phyloP scores from a whole-genome alignment of 2,329 filamentous ascomycete species.

The Calonectria pseudoreteaudii region DNA sequence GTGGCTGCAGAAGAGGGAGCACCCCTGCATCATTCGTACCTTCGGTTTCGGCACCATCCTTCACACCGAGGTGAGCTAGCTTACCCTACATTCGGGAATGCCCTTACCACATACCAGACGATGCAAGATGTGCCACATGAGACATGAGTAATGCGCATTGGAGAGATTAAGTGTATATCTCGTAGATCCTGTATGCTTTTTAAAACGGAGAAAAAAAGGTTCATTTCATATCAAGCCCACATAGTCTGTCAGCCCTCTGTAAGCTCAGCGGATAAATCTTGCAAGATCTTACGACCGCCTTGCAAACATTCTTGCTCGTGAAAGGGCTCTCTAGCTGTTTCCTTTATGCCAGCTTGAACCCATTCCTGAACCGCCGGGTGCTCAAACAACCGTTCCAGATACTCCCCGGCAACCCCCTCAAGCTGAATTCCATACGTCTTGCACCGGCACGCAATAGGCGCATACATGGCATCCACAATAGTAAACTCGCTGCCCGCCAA shows the following conservation, averaged over 20 bases:
- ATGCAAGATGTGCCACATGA: neutral
- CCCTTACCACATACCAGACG: neutral
- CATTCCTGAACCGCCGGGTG: slow-evolving; percentile 52
- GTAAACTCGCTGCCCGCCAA: slow-evolving; percentile 53
- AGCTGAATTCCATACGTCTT: slow-evolving; percentile 53
- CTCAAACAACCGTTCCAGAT: slow-evolving; percentile 48
- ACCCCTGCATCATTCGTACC: slow-evolving; percentile 8
- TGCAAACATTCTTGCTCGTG: slow-evolving; percentile 51
- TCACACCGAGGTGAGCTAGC: neutral
- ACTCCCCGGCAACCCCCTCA: slow-evolving; percentile 45
- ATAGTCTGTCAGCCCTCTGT: neutral
- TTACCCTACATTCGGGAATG: slow-evolving; percentile 12
- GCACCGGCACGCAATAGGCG: slow-evolving; percentile 53
- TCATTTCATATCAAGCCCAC: neutral
- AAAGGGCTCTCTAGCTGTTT: slow-evolving; percentile 51
- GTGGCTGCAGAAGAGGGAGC: slow-evolving; percentile 19
- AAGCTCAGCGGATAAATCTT: slow-evolving; percentile 38
- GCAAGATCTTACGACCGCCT: slow-evolving; percentile 45
- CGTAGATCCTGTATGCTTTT: neutral
- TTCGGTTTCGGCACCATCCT: neutral
- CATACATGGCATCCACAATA: slow-evolving; percentile 56
- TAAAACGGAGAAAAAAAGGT: neutral
- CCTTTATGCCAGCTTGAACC: slow-evolving; percentile 51
- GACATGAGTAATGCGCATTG: neutral
- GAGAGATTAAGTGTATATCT: neutral